Evolutionary conservation across 2,329 filamentous ascomycete species (phyloP), one percentile per base, ranked within the genome.

Genomic region (Zalaria sp.): DNA sequence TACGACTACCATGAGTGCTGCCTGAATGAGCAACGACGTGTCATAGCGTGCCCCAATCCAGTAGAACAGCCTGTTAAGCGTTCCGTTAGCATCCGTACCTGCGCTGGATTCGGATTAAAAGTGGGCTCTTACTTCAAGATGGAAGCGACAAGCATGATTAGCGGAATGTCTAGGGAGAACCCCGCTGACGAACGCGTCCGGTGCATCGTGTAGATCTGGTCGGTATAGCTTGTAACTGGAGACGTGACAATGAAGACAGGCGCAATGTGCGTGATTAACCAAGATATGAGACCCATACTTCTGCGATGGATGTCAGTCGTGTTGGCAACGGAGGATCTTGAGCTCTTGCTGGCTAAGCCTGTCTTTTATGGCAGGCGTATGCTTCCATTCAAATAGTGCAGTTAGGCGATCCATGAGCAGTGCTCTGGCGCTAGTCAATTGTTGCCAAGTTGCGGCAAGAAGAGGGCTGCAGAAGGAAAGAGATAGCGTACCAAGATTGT

Each of bases 171-270:
- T 50, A 81, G 63, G 10, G 75, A 79, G 59, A 81, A 81, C 28
- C 77, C 77, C 29, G 71, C 71, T 3, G 75, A 79, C 43, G 65
- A 73, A 50, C 72, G 68, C 44, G 61, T 69, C 49, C 68, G 69
- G 59, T 79, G 70, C 53, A 80, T 80, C 50, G 70, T 74, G 56
- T 75, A 68, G 54, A 80, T 80, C 55, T 81, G 77, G 57, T 81
- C 77, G 46, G 73, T 69, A 62, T 81, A 81, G 50, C 73, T 77
- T 39, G 75, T 79, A 45, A 81, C 60, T 5, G 77, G 77, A 5
- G 75, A 78, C 5, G 73, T 69, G 40, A 78, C 65, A 47, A 81
- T 68, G 57, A 62, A 62, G 32, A 61, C 35, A 5, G 59, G 59
- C 39, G 59, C 58, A 35, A 61, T 51, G 40, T 57, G 54, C 40